Evolutionary conservation across 225 moss, liverwort and hornwort genomes (phyloP).

Genomic region (Climacium dendroides): DNA sequence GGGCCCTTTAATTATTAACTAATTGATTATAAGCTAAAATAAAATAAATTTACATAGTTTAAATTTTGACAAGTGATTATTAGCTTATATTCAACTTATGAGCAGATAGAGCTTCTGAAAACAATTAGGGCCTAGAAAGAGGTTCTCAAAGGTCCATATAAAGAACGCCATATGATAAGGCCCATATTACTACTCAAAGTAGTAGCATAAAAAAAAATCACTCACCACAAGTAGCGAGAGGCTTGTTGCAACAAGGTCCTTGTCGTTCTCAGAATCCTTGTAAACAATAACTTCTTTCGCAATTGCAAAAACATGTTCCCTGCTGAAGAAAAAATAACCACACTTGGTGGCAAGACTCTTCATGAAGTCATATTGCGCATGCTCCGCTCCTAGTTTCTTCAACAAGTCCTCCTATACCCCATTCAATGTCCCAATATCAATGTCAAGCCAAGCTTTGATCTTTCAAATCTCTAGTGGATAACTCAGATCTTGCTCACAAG

Average conservation of each 20-base stretch:
- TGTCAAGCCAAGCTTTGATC: neutral
- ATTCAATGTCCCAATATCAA: neutral
- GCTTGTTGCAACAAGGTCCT: constrained; percentile 53
- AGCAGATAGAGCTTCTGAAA: neutral
- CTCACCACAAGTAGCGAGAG: constrained; percentile 82
- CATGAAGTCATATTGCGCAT: constrained; percentile 82
- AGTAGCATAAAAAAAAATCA: neutral
- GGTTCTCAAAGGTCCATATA: neutral
- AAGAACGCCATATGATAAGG: neutral
- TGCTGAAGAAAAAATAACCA: constrained; percentile 69
- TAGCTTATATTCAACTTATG: neutral
- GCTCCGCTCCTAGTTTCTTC: constrained; percentile 75
- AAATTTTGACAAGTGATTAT: neutral
- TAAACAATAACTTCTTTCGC: constrained; percentile 38
- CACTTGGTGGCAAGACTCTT: constrained; percentile 78
- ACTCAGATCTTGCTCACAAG: neutral
- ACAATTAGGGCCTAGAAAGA: neutral
- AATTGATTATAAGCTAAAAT: neutral
- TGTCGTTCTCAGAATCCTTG: constrained; percentile 52
- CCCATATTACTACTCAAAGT: neutral
- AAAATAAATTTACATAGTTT: neutral
- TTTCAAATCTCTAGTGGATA: neutral
- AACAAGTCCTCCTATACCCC: constrained; percentile 60
- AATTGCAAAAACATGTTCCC: constrained; percentile 74
- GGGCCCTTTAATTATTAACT: neutral